Base-by-base conservation (phyloP, 2,329 filamentous ascomycete genomes). In the Hortaea werneckii region DNA sequence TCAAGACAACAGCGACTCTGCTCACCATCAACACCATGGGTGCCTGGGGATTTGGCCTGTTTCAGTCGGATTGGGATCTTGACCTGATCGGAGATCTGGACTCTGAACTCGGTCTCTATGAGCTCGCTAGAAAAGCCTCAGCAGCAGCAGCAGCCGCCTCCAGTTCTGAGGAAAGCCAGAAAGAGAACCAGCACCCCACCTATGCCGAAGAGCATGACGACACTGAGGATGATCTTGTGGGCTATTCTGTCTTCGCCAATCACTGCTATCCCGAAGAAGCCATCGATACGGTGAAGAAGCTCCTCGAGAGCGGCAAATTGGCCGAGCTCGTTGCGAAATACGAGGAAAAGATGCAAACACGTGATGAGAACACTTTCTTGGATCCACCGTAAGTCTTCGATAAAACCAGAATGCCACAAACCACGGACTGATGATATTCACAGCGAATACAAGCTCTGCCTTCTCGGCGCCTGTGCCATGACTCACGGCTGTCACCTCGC, bases 401-500 rank as follows among this genome's bases (percentile, higher is more conserved):
- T 35, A n/a, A 9, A 9, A 9, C 32, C 32, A 35, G 32, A 35
- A 9, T 9, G 32, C n/a, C 32, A 4, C n/a, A 35, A n/a, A 35
- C 32, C 9, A 35, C 32, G 8, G n/a, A 20, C 32, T n/a, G 28
- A 30, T 12, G 11, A 11, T 12, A 40, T 4, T 7, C 37, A 27
- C 34, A 28, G 10, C 12, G 13, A 34, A 9, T 47, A 47, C 41
- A 35, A 40, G 11, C 26, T 43, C 10, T 30, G 41, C 5, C 41
- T 47, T 12, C 13, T 47, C 30, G 20, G 56, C 30, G 45, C 45
- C 6, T 43, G 40, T 40, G 41, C 41, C 11, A 43, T 43, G 45
- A 47, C 11, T n/a, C 35, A 47, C 7, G 51, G 51, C 37, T 49
- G 44, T 41, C 46, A 35, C 8, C 32, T 54, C 13, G 32, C 45